Base-by-base conservation (phyloP, 306 rosid species). In the Ziziphus jujuba region DNA sequence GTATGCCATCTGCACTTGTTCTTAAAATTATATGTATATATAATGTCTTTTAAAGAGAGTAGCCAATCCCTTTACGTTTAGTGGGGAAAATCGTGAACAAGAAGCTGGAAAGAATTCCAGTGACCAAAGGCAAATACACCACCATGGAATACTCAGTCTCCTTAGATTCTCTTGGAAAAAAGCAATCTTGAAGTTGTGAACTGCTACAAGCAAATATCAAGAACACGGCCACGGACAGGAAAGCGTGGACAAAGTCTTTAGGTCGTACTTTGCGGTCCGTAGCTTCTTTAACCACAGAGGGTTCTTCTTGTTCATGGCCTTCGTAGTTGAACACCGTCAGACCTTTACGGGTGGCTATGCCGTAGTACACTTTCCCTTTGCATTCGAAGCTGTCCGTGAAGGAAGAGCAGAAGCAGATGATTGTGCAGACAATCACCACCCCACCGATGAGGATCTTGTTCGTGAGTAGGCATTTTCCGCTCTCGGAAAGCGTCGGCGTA, bases 51-150 rank as follows among this genome's bases (percentile, higher is more conserved):
- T n/a, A n/a, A n/a, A n/a, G 0, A 0, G 72, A 33, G 22, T n/a
- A 74, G 12, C 82, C 80, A 31, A 83, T 67, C 62, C 87, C 82
- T 67, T 63, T 77, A 1, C 87, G 61, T 19, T 49, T 70, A 20
- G 81, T 76, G 2, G 82, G 84, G 1, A 62, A 77, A 34, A 59
- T 2, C 0, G 75, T 45, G 59, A 83, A 80, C 4, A 83, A 55
- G 21, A 67, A 59, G 49, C 82, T 70, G 0, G 80, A 63, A 13
- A 83, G 49, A 21, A 65, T 5, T 12, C 87, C 82, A 0, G 51
- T 76, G 8, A 35, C 65, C 34, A 77, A 47, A 3, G 86, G 86
- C 55, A 81, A 38, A 74, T 67, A 59, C 15, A 55, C 69, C 31
- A 70, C 36, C 47, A 76, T 3, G 43, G 20, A 17, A 49, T 19